These are phyloP conservation scores for Botrytis fabae DNA, from an alignment of 2,329 filamentous ascomycete species.

Conservation along the genomic window DNA sequence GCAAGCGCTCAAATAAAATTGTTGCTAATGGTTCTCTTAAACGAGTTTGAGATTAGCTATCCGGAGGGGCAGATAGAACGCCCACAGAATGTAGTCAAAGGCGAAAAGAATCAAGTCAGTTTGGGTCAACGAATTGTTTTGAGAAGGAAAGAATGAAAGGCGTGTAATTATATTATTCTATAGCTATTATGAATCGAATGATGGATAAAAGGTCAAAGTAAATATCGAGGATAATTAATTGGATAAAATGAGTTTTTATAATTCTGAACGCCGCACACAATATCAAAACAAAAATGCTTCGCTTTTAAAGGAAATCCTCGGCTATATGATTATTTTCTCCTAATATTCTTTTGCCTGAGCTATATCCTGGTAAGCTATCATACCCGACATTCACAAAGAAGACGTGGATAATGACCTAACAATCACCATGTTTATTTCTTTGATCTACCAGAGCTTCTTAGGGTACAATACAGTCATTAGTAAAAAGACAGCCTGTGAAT, in stretches of 20 bases:
- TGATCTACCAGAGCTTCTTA: background rate
- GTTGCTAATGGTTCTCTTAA: background rate
- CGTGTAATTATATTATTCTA: background rate
- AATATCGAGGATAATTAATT: background rate
- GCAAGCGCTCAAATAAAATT: conserved; percentile 42
- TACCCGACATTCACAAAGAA: background rate
- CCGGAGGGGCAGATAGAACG: conserved; percentile 61
- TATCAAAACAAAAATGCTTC: background rate
- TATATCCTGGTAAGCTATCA: background rate
- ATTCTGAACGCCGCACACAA: background rate
- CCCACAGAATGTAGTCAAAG: conserved; percentile 51
- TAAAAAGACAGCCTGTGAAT: background rate
- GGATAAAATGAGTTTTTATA: background rate
- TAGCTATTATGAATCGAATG: background rate
- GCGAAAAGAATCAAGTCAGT: conserved; percentile 11
- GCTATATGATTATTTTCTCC: background rate
- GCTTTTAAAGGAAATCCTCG: background rate
- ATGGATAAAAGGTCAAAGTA: background rate
- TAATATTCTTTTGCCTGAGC: background rate
- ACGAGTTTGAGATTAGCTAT: conserved; percentile 11
- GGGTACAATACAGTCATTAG: background rate
- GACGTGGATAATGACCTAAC: background rate
- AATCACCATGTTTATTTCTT: background rate
- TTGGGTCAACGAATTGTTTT: background rate
- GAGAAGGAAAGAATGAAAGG: background rate